Conservation (phyloP, 768 basidiomycete genomes). For the Termitomyces sp. region DNA sequence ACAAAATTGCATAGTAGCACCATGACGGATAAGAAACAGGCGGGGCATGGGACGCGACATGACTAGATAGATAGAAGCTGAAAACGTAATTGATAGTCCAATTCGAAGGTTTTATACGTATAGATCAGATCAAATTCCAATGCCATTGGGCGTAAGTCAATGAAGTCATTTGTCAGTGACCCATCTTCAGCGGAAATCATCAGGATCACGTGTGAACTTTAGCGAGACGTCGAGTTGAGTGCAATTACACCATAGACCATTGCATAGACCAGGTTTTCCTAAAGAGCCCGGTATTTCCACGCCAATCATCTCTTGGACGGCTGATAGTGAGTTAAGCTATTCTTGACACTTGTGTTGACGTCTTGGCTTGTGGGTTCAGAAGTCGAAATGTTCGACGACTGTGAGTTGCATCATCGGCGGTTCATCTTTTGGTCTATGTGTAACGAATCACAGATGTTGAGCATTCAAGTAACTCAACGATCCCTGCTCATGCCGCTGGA, state of each 20-base stretch:
- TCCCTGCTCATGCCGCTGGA: constrained; percentile 26
- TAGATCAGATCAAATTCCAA: not conserved
- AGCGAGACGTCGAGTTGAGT: too few relatives aligned
- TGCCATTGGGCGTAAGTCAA: not conserved
- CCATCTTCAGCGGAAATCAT: not conserved
- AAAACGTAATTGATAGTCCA: not conserved
- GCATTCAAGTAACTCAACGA: constrained; percentile 57
- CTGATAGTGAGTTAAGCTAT: not conserved
- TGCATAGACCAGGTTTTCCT: not conserved
- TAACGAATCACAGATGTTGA: constrained; percentile 63
- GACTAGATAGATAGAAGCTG: not conserved
- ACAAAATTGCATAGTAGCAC: constrained; percentile 22
- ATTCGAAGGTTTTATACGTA: not conserved
- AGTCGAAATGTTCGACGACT: constrained; percentile 57
- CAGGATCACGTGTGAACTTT: not conserved
- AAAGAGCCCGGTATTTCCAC: not conserved
- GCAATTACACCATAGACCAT: not conserved
- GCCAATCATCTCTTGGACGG: not conserved
- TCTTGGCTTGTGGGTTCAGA: not conserved
- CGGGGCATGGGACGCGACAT: constrained; percentile 59
- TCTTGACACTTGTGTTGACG: constrained; percentile 1
- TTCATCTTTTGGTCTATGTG: constrained; percentile 1
- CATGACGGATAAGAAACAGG: constrained; percentile 77
- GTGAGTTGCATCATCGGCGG: constrained; percentile 32
- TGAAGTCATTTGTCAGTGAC: not conserved